These are phyloP conservation scores for Colletotrichum acutatum DNA, from an alignment of 2,329 filamentous ascomycete species.

Conservation along the genomic window DNA sequence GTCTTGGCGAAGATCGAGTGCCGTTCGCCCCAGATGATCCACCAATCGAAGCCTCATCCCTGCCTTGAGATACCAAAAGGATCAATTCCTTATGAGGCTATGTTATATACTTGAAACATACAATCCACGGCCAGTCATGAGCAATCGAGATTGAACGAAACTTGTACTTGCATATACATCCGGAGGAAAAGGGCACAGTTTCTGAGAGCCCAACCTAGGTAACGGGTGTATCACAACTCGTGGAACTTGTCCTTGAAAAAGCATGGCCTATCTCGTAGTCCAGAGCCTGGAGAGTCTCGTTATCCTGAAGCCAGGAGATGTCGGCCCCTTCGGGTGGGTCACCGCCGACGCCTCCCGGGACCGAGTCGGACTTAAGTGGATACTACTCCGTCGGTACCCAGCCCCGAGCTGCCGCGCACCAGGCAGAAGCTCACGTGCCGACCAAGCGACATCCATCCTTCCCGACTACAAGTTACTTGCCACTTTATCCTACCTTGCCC, in stretches of 20 bases:
- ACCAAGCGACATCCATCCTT: not conserved
- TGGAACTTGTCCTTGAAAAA: not conserved
- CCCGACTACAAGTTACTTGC: not conserved
- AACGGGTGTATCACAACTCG: not conserved
- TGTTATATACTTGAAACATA: not conserved
- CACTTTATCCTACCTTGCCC: not conserved
- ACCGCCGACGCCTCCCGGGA: not conserved
- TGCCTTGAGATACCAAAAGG: not conserved
- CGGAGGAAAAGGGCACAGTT: not conserved
- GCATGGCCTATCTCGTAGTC: not conserved
- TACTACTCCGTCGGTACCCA: not conserved
- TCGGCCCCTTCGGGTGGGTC: not conserved
- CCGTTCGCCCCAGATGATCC: not conserved
- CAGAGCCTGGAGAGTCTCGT: accelerated
- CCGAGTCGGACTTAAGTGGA: constrained; percentile 9
- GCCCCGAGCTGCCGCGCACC: constrained; percentile 1
- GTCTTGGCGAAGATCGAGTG: constrained; percentile 6
- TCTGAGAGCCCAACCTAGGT: not conserved
- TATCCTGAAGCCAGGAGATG: not conserved
- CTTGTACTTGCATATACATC: not conserved
- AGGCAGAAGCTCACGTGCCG: constrained; percentile 32
- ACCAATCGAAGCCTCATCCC: not conserved
- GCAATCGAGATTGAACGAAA: not conserved
- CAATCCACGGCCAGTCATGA: not conserved
- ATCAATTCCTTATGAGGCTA: not conserved